Base-by-base conservation (phyloP, 129 eudicot species). In the Apium graveolens region DNA sequence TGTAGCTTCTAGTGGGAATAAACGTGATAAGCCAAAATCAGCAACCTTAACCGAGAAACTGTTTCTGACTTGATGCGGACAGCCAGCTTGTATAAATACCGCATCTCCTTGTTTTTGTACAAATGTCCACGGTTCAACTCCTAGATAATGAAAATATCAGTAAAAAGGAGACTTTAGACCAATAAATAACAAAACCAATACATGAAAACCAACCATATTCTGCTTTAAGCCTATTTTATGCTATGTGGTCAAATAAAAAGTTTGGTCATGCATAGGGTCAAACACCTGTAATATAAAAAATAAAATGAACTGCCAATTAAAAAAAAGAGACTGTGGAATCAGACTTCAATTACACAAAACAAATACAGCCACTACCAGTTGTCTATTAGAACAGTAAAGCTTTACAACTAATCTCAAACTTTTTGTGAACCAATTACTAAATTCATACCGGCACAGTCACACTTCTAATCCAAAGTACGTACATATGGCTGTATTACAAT, bases 41-140 rank as follows among this genome's bases (percentile, higher is more conserved):
- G n/a, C n/a, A n/a, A n/a, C n/a, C n/a, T n/a, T n/a, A n/a, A n/a
- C n/a, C n/a, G n/a, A n/a, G n/a, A n/a, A n/a, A n/a, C n/a, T n/a
- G n/a, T 57, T 57, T 32, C 66, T 57, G 32, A 57, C 66, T n/a
- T 57, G 66, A 57, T 57, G 66, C 26, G 66, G 66, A 57, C 66
- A 57, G 32, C 66, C 66, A 29, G 32, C 66, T 57, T 32, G 66
- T 57, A 57, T 57, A 57, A 57, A 57, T n/a, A 57, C 66, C 14
- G 66, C 66, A 57, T 57, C 66, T 57, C 66, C 66, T n/a, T 57
- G 32, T 57, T 57, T 57, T 57, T 57, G 66, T 8, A 57, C 32
- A 57, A 57, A 57, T 1, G 66, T 57, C 66, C 66, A 57, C 10
- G 66, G 32, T n/a, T 57, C 66, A 57, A 57, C 66, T n/a, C 66